Evolutionary conservation across 2,329 filamentous ascomycete species (phyloP).

Genomic region (Lanzia echinophila): DNA sequence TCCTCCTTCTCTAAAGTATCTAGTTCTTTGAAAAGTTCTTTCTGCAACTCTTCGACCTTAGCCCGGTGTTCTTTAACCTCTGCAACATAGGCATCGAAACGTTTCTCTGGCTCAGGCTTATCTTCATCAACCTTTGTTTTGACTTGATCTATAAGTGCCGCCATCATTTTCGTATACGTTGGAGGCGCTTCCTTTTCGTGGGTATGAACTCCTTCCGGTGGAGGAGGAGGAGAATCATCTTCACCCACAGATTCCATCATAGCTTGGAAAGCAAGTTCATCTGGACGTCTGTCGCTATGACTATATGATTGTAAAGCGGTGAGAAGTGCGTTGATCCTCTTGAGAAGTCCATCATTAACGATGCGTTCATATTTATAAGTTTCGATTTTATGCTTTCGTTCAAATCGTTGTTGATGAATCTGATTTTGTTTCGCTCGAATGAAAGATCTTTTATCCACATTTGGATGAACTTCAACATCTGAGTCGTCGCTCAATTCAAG

Average conservation of each 20-base stretch:
- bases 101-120: slow-evolving; percentile 54
- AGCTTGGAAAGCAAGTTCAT: slow-evolving; percentile 80
- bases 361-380: slow-evolving; percentile 87
- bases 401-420: slow-evolving; percentile 84
- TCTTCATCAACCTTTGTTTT: slow-evolving; percentile 70
- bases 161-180: slow-evolving; percentile 96
- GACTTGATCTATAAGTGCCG: slow-evolving; percentile 87
- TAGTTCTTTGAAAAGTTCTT: slow-evolving; percentile 66
- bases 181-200: slow-evolving; percentile 67
- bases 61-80: slow-evolving; percentile 70
- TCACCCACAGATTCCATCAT: slow-evolving; percentile 76
- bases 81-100: slow-evolving; percentile 68
- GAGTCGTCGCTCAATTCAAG: slow-evolving; percentile 97
- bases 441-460: slow-evolving; percentile 97
- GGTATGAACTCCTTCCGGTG: slow-evolving; percentile 73
- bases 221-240: slow-evolving; percentile 66
- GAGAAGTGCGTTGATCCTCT: slow-evolving; percentile 75
- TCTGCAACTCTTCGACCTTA: slow-evolving; percentile 74
- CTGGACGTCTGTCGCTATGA: slow-evolving; percentile 58
- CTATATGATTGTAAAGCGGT: slow-evolving; percentile 68
- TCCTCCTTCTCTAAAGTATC: slow-evolving; percentile 80
- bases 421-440: slow-evolving; percentile 97
- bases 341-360: slow-evolving; percentile 85
- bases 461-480: slow-evolving; percentile 96
- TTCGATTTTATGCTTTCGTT: slow-evolving; percentile 82